These are phyloP conservation scores for Heteromeles arbutifolia DNA, from an alignment of 306 rosid species.

Conservation along the genomic window DNA sequence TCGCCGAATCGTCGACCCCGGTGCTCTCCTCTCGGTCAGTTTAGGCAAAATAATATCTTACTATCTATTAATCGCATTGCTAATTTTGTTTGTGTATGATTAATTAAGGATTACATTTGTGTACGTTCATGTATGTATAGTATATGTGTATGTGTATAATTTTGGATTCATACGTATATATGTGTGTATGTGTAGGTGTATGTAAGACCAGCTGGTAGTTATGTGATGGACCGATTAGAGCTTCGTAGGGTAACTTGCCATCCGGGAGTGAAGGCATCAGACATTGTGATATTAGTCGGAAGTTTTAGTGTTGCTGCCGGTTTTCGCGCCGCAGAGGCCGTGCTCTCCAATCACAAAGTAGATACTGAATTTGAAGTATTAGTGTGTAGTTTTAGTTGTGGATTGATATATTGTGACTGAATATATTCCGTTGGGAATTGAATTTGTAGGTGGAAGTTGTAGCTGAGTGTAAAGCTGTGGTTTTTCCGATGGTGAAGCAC, in stretches of 20 bases:
- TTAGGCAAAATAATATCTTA: background rate
- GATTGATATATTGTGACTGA: background rate
- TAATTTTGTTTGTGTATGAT: background rate
- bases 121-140: background rate
- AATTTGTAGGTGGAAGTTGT: constrained; percentile 53
- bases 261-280: constrained; percentile 49
- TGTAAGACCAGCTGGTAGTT: constrained; percentile 96
- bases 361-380: background rate
- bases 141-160: constrained; percentile 7
- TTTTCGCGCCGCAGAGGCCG: constrained; percentile 67
- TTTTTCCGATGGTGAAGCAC: constrained; percentile 86
- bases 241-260: constrained; percentile 60
- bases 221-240: constrained; percentile 95
- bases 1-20: constrained; percentile 64
- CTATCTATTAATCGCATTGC: background rate
- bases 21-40: constrained; percentile 69
- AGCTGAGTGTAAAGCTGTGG: constrained; percentile 64
- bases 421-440: background rate
- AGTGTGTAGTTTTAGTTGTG: background rate
- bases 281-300: constrained; percentile 65
- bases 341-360: constrained; percentile 65
- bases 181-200: constrained; percentile 47
- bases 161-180: background rate
- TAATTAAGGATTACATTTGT: background rate
- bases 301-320: constrained; percentile 68